phyloP scores from a whole-genome alignment of 306 rosid species.

The Alnus rubra region DNA sequence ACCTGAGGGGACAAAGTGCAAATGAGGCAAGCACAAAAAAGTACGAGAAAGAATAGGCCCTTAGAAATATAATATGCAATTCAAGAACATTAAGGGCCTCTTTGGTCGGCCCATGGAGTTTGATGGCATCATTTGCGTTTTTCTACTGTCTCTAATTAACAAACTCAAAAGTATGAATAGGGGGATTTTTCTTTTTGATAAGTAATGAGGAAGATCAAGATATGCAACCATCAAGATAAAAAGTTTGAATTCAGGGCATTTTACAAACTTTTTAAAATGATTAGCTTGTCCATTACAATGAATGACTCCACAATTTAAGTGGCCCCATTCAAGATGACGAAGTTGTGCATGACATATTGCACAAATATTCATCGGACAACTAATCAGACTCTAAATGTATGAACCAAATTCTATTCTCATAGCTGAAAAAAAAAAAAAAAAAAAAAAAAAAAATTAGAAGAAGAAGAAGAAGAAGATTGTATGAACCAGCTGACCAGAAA shows the following conservation, averaged over 20 bases:
- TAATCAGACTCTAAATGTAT: background rate
- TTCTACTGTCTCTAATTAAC: background rate
- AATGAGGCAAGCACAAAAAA: slow-evolving; percentile 11
- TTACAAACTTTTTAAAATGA: background rate
- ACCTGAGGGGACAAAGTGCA: slow-evolving; percentile 46
- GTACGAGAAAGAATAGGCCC: slow-evolving; percentile 28
- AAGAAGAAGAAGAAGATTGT: background rate
- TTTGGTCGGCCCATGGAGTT: background rate
- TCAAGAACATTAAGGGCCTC: slow-evolving; percentile 6
- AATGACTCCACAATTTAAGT: background rate
- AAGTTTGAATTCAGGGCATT: background rate
- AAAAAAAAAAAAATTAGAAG: background rate
- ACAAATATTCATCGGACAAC: background rate
- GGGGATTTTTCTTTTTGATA: too few relatives aligned
- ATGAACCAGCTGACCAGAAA: slow-evolving; percentile 64
- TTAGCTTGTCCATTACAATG: background rate
- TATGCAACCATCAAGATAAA: slow-evolving; percentile 4
- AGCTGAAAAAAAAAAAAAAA: background rate
- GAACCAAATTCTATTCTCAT: background rate
- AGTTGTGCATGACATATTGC: background rate
- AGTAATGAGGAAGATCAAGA: background rate
- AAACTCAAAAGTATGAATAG: background rate
- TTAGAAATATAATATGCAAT: slow-evolving; percentile 9
- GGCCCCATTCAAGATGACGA: background rate
- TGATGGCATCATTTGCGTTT: slow-evolving; percentile 1